phyloP scores from a whole-genome alignment of 805 yeast species.

The Grigorovia humatica region DNA sequence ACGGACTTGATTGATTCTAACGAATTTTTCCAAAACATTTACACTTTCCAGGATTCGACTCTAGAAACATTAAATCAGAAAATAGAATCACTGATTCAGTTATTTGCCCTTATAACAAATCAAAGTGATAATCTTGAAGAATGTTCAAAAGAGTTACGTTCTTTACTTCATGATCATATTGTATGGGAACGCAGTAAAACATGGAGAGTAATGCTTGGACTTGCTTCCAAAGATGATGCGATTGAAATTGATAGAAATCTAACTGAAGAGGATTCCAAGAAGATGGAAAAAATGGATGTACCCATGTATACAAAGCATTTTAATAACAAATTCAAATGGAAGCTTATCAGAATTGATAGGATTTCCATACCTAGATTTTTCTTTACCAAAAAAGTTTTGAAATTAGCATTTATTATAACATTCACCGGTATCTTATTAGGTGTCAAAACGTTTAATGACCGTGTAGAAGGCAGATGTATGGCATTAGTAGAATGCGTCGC shows the following conservation, averaged over 20 bases:
- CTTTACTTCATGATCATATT: constrained; percentile 73
- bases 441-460: constrained; percentile 53
- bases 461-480: constrained; percentile 51
- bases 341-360: constrained; percentile 21
- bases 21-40: constrained; percentile 37
- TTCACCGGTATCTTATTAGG: constrained; percentile 46
- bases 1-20: constrained; percentile 36
- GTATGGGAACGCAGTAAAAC: constrained; percentile 96
- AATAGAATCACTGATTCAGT: constrained; percentile 41
- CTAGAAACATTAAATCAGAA: constrained; percentile 40
- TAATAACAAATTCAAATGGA: constrained; percentile 23
- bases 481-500: constrained; percentile 56
- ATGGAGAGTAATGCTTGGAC: constrained; percentile 88
- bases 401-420: constrained; percentile 37
- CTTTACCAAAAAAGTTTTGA: constrained; percentile 38
- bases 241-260: constrained; percentile 18
- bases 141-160: constrained; percentile 45
- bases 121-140: constrained; percentile 29
- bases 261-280: constrained; percentile 11
- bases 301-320: constrained; percentile 27
- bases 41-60: constrained; percentile 46
- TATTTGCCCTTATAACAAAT: constrained; percentile 42
- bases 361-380: constrained; percentile 39
- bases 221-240: constrained; percentile 45
- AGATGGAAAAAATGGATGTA: constrained; percentile 24